Base-by-base conservation (phyloP, 192 early-diverging fungal genomes). In the Helicostylum pulchrum region DNA sequence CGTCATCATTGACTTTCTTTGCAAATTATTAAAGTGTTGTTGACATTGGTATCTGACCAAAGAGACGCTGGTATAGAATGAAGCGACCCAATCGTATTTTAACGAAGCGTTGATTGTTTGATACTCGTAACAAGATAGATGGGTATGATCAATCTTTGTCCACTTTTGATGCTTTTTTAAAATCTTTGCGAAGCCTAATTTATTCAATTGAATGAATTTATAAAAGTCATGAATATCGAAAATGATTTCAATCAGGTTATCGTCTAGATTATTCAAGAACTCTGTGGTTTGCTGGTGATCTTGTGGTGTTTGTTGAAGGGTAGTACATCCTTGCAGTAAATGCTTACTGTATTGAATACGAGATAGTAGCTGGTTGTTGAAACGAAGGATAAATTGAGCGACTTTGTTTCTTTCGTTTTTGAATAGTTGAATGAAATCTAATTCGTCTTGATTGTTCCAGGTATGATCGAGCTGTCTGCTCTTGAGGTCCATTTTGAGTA, bases 101-200 rank as follows among this genome's bases (percentile, higher is more conserved):
- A 93, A 7, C 88, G 83, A 11, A 80, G 71, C 72, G 68, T 39
- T 5, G 2, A 39, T 39, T 39, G 80, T 78, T 93, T 89, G 65
- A 95, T 76, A 65, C 85, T 75, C 73, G 87, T 72, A 74, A 76
- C 72, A 26, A 73, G 88, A 86, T 72, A 90, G 59, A 17, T 87
- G 78, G 73, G 85, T 80, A 48, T 95, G 77, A 34, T 81, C 70
- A 65, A 83, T 90, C 9, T 66, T 70, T 12, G 93, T 90, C 74
- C 91, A 88, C 71, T 93, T 92, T 77, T 96, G 93, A 72, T 96
- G 95, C 77, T 99, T 99, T 76, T 96, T 96, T 62, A 99, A 78
- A 67, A 96, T 96, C 84, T 95, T 89, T 62, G 85, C 79, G 62
- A 92, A 90, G 21, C 88, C 90, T 15, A 85, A 84, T 67, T 87